A percentile compares a stretch with the other conserved stretches of the same genome.
Evolutionary conservation across 306 rosid species (phyloP).

Genomic region (Corylus heterophylla): DNA sequence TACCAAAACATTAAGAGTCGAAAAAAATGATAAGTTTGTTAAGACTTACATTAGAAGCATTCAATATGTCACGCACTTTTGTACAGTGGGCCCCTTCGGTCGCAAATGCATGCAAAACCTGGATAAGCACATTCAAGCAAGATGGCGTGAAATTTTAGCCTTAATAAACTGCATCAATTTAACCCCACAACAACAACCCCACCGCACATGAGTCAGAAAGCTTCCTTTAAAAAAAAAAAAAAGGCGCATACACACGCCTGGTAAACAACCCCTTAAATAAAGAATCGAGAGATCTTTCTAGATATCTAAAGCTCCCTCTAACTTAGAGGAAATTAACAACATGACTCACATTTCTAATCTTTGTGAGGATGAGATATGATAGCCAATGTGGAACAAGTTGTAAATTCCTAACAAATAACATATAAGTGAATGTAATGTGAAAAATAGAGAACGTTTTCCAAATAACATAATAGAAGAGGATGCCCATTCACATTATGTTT

Average conservation of each 20-base stretch:
- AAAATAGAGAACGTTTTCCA: neutral
- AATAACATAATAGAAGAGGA: neutral
- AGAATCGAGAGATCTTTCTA: no score
- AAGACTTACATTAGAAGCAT: constrained; percentile 82
- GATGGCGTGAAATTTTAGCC: constrained; percentile 12
- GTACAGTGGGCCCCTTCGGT: constrained; percentile 98
- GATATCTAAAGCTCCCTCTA: no score
- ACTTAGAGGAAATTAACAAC: no score
- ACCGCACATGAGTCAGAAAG: no score
- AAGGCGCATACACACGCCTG: no score
- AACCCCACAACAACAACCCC: no score
- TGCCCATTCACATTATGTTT: neutral
- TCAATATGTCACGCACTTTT: constrained; percentile 87
- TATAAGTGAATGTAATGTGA: neutral
- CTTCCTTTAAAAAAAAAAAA: no score
- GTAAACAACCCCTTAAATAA: no score
- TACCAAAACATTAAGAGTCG: neutral
- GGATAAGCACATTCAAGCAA: constrained; percentile 33
- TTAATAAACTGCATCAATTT: neutral
- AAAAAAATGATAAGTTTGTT: neutral
- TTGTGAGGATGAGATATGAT: neutral
- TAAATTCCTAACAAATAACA: neutral
- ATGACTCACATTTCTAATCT: no score
- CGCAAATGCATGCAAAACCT: constrained; percentile 99
- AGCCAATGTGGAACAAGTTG: neutral